Percentiles rank a stretch among this genome's conserved stretches.
These are phyloP conservation scores for Candida nitratophila DNA, from an alignment of 805 yeast species.

Conservation along the genomic window DNA sequence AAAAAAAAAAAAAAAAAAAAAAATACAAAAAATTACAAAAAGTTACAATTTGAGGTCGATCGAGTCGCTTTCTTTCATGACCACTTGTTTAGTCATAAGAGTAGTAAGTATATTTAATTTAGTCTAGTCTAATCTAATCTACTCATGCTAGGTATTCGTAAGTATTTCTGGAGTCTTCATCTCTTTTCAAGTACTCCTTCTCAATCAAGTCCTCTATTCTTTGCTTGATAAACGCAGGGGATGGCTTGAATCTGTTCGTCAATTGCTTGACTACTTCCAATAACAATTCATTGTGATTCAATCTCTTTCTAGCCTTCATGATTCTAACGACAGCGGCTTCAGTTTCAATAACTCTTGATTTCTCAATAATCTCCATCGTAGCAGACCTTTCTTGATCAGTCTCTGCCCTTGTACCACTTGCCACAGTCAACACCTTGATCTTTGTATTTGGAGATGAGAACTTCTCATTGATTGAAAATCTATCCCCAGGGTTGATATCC, in stretches of 20 bases:
- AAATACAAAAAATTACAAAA: too few relatives aligned
- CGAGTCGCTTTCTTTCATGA: too few relatives aligned
- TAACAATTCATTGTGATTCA: constrained; percentile 60
- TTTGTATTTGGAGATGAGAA: constrained; percentile 64
- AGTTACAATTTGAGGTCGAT: too few relatives aligned
- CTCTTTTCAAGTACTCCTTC: constrained; percentile 74
- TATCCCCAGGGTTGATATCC: constrained; percentile 56
- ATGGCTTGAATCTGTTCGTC: constrained; percentile 59
- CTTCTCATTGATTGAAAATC: constrained; percentile 57
- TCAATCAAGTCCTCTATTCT: constrained; percentile 71
- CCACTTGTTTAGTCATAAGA: too few relatives aligned
- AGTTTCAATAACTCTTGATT: constrained; percentile 57
- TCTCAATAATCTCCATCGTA: constrained; percentile 50
- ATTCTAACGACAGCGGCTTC: constrained; percentile 85
- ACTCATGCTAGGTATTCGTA: constrained; percentile 73
- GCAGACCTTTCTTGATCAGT: constrained; percentile 45
- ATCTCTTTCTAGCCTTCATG: constrained; percentile 67
- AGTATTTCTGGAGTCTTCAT: constrained; percentile 46
- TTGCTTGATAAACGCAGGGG: constrained; percentile 57
- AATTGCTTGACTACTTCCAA: constrained; percentile 58
- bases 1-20: too few relatives aligned
- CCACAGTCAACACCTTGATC: constrained; percentile 69
- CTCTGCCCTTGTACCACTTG: constrained; percentile 38
- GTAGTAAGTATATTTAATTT: too few relatives aligned
- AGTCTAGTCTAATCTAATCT: too few relatives aligned